Conservation (phyloP, 768 basidiomycete species). For the Cyclocybe cylindracea region DNA sequence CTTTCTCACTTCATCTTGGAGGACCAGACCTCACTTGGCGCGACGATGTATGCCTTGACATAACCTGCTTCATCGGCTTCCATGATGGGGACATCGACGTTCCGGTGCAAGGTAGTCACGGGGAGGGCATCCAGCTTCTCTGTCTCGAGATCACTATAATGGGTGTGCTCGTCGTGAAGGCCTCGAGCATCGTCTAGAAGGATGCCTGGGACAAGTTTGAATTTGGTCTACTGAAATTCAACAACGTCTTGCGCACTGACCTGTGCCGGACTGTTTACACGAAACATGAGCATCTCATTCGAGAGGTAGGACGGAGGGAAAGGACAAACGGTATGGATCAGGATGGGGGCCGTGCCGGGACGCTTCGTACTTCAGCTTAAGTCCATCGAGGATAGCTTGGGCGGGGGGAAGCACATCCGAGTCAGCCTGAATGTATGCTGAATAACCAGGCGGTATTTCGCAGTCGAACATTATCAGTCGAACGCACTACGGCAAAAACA, state of each 20-base stretch:
- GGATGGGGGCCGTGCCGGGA: slow-evolving; percentile 43
- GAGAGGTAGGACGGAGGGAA: not conserved
- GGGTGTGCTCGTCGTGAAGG: slow-evolving; percentile 22
- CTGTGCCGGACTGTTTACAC: slow-evolving; percentile 1
- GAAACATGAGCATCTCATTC: not conserved
- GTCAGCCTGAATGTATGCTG: slow-evolving; percentile 25
- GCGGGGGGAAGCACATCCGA: slow-evolving; percentile 43
- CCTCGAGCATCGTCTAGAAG: slow-evolving; percentile 42
- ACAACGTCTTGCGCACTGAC: slow-evolving; percentile 42
- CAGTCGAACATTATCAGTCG: not conserved
- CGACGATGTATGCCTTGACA: slow-evolving; percentile 44
- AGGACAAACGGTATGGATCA: slow-evolving; percentile 58
- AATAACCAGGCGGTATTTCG: not conserved
- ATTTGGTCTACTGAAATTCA: slow-evolving; percentile 19
- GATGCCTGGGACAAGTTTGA: slow-evolving; percentile 24
- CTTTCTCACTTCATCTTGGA: no score
- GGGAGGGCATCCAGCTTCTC: slow-evolving; percentile 41
- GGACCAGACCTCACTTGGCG: slow-evolving; percentile 27
- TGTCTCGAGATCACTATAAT: slow-evolving; percentile 45
- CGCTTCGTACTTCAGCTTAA: slow-evolving; percentile 42
- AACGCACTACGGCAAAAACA: slow-evolving; percentile 35
- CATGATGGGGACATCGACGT: slow-evolving; percentile 43
- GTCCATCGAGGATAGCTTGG: slow-evolving; percentile 49
- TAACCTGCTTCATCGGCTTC: slow-evolving; percentile 48
- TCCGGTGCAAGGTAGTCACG: slow-evolving; percentile 39